A percentile compares a stretch with the other conserved stretches of the same genome.
These are phyloP conservation scores for Zygosaccharomyces gambellarensis DNA, from an alignment of 805 yeast genomes.

Conservation along the genomic window DNA sequence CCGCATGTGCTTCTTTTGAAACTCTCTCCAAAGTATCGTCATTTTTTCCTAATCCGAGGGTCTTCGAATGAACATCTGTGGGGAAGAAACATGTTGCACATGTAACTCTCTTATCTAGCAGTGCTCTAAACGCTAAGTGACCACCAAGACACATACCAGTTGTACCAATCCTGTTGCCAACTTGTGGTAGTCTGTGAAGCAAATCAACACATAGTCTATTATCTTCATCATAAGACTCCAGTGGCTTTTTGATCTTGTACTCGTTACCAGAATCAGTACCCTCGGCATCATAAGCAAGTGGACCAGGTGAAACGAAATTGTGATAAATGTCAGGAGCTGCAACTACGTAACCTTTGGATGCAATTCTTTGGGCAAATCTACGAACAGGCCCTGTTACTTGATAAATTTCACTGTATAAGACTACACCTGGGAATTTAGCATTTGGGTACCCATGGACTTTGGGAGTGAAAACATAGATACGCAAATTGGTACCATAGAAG, in stretches of 20 bases:
- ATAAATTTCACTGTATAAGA: constrained; percentile 75
- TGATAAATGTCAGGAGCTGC: constrained; percentile 80
- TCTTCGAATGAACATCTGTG: constrained; percentile 68
- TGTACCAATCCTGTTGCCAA: constrained; percentile 67
- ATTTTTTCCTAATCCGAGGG: constrained; percentile 57
- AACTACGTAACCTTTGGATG: constrained; percentile 72
- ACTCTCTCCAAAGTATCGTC: constrained; percentile 60
- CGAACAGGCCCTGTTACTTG: constrained; percentile 82
- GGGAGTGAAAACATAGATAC: constrained; percentile 64
- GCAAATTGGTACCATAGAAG: constrained; percentile 59
- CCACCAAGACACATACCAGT: constrained; percentile 90
- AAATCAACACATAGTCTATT: constrained; percentile 59
- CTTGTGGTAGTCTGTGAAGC: constrained; percentile 51
- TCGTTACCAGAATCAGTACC: constrained; percentile 74
- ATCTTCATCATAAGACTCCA: constrained; percentile 74
- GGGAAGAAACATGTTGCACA: constrained; percentile 76
- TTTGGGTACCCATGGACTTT: constrained; percentile 66
- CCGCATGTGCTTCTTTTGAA: constrained; percentile 48
- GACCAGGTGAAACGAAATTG: constrained; percentile 58
- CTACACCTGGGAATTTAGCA: constrained; percentile 76
- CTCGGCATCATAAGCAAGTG: constrained; percentile 62
- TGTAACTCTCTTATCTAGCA: constrained; percentile 52
- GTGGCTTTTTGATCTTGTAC: constrained; percentile 61
- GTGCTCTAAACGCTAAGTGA: constrained; percentile 68
- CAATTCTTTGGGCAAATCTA: constrained; percentile 71